A percentile compares a stretch with the other conserved stretches of the same genome.
phyloP scores from a whole-genome alignment of 1,284 basidiomycete genomes.

The Rhodotorula mucilaginosa region DNA sequence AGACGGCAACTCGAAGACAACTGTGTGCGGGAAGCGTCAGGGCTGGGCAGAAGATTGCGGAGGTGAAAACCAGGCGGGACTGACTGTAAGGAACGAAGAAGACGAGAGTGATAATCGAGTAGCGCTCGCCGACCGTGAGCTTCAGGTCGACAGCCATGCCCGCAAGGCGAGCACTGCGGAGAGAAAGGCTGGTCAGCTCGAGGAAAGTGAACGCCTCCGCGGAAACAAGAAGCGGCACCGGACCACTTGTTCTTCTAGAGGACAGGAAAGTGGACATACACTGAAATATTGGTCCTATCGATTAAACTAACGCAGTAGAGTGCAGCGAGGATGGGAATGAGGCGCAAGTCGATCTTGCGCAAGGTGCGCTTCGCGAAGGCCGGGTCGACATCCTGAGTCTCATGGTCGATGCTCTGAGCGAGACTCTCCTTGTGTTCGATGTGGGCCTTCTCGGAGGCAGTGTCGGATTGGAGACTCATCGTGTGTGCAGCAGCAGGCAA shows the following conservation, averaged over 20 bases:
- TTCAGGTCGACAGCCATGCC: constrained; percentile 46
- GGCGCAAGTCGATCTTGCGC: constrained; percentile 47
- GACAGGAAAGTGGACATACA: no score
- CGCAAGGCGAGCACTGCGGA: constrained; percentile 43
- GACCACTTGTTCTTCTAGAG: not conserved
- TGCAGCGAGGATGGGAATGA: constrained; percentile 49
- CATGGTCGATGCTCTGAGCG: not conserved
- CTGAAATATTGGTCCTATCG: constrained; percentile 6
- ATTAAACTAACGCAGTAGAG: constrained; percentile 49
- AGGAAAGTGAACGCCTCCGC: not conserved
- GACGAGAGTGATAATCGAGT: constrained; percentile 46
- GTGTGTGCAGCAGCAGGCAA: not conserved
- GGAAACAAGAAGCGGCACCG: not conserved
- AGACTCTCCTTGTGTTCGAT: constrained; percentile 21
- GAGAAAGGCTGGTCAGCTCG: no score
- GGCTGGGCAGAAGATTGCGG: not conserved
- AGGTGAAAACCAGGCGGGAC: not conserved
- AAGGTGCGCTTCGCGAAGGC: constrained; percentile 25
- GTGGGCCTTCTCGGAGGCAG: constrained; percentile 14
- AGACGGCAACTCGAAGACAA: constrained; percentile 39
- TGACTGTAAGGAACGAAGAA: constrained; percentile 49
- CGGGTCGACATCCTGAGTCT: constrained; percentile 11
- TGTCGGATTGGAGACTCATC: constrained; percentile 15
- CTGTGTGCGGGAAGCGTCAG: not conserved
- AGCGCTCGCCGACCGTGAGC: constrained; percentile 47